Conservation (phyloP, 495 filamentous ascomycete species). For the Lineolata rhizophorae region DNA sequence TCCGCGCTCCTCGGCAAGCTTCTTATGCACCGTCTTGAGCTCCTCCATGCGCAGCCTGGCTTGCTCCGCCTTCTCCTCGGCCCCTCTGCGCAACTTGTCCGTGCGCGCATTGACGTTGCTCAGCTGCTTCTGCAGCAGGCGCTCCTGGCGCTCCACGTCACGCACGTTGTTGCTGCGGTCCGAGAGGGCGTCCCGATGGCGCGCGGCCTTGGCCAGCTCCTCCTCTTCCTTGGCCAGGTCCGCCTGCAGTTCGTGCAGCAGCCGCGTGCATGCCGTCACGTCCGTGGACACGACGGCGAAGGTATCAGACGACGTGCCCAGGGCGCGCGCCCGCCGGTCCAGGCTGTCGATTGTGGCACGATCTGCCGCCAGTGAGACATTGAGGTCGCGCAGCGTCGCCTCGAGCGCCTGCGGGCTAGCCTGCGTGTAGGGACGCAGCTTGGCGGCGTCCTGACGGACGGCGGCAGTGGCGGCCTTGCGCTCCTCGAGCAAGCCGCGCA, state of each 20-base stretch:
- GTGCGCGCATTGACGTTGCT: constrained; percentile 68
- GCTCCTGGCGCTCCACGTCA: constrained; percentile 77
- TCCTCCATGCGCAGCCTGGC: constrained; percentile 82
- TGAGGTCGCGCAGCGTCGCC: constrained; percentile 58
- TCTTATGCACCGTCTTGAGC: constrained; percentile 56
- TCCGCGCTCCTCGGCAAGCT: constrained; percentile 59
- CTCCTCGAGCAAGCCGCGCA: constrained; percentile 55
- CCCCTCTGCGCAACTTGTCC: constrained; percentile 51
- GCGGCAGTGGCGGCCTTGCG: constrained; percentile 41
- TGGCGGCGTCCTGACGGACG: constrained; percentile 54
- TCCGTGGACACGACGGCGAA: constrained; percentile 67
- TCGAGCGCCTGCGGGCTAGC: constrained; percentile 71
- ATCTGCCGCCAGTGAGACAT: constrained; percentile 48
- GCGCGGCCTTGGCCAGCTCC: constrained; percentile 50
- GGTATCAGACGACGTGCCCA: constrained; percentile 83
- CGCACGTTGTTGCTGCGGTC: constrained; percentile 72
- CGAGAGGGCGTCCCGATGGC: constrained; percentile 66
- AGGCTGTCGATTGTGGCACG: constrained; percentile 68
- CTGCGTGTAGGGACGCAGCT: constrained; percentile 75
- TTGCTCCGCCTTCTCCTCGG: constrained; percentile 53
- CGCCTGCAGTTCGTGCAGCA: constrained; percentile 65
- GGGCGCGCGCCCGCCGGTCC: constrained; percentile 61
- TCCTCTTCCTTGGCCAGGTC: constrained; percentile 84
- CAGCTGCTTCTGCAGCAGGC: constrained; percentile 61
- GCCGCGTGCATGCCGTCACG: constrained; percentile 61